Percentiles rank a stretch among this genome's conserved stretches.
Evolutionary conservation across 306 rosid species (phyloP).

Genomic region (Dalbergia oliveri): DNA sequence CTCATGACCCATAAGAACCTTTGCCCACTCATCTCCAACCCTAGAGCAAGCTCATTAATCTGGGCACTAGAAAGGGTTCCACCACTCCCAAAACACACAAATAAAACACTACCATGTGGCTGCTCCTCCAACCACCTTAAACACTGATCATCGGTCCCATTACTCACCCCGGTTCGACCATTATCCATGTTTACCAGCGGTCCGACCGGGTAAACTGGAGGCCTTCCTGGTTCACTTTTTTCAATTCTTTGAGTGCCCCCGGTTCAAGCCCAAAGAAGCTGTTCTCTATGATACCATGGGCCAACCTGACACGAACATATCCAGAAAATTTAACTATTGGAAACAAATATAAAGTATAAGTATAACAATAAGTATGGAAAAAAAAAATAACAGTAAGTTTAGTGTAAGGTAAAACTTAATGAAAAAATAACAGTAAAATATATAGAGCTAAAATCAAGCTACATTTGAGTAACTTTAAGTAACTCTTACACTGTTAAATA

Average conservation of each 20-base stretch:
- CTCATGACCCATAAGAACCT: slow-evolving; percentile 63
- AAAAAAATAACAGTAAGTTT: too few species aligned
- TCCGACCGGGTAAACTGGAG: slow-evolving; percentile 69
- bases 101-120: slow-evolving; percentile 54
- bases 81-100: slow-evolving; percentile 64
- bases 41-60: slow-evolving; percentile 51
- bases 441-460: too few species aligned
- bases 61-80: slow-evolving; percentile 56
- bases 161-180: neutral
- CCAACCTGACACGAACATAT: slow-evolving; percentile 38
- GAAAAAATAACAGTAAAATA: too few species aligned
- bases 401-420: too few species aligned
- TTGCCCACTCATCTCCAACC: slow-evolving; percentile 58
- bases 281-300: slow-evolving; percentile 65
- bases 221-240: slow-evolving; percentile 46
- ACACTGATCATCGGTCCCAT: slow-evolving; percentile 36
- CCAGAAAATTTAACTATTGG: too few species aligned
- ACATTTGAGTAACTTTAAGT: too few species aligned
- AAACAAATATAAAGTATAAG: too few species aligned
- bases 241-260: slow-evolving; percentile 48
- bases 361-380: too few species aligned
- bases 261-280: slow-evolving; percentile 74
- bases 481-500: too few species aligned
- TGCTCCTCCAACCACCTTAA: slow-evolving; percentile 66
- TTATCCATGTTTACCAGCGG: slow-evolving; percentile 45